Base-by-base conservation (phyloP, 495 filamentous ascomycete species). In the Talaromyces trachyspermus region DNA sequence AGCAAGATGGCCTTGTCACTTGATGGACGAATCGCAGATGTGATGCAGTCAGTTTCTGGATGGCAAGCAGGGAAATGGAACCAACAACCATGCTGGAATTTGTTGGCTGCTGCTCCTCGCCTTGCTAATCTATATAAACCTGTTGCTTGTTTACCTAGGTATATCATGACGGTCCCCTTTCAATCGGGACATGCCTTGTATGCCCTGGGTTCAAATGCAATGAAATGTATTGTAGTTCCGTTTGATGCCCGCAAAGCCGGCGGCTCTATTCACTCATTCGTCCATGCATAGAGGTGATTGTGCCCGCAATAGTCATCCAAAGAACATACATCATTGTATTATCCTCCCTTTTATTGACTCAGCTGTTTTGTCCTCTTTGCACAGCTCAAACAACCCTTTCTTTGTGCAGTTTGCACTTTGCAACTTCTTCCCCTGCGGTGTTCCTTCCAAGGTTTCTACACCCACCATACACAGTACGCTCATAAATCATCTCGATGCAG, bases 1-100 rank as follows among this genome's bases (percentile, higher is more conserved):
- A 12, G n/a, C n/a, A n/a, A 24, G 17, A 33, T 46, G 44, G 30
- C 15, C 32, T 24, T 46, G 44, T 46, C 44, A 46, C 44, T 46
- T 46, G 44, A 46, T 46, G 19, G n/a, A 33, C n/a, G 20, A 23
- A 17, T 11, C 20, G 18, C 30, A 20, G 44, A 46, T 29, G 44
- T 46, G 44, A 46, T 46, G 23, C 29, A 46, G 44, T 46, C 44
- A 46, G 39, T 18, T 8, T 42, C 19, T 15, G 17, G 18, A 19
- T 38, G 12, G 26, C 5, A 42, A 42, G 8, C 20, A 25, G 39
- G 22, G 14, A 24, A 18, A 2, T 20, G 11, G 20, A 24, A 15
- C 20, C 12, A 42, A 25, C n/a, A n/a, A n/a, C n/a, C n/a, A n/a
- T n/a, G n/a, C 18, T 38, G 35, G 35, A 38, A 38, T 37, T 20